Evolutionary conservation across 305 asterid species (phyloP).

Genomic region (Solanum hybrid): DNA sequence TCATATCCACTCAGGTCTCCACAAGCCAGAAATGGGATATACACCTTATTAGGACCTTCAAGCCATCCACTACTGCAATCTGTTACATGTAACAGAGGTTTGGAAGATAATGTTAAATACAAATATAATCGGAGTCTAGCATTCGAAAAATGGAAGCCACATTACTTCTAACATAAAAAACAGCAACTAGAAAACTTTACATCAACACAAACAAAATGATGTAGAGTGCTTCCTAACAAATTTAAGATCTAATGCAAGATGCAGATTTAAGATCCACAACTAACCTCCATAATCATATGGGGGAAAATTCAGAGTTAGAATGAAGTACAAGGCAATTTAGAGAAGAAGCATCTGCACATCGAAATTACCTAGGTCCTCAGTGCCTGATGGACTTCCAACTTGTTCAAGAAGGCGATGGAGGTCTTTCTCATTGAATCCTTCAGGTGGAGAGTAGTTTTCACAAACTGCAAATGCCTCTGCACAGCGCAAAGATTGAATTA

Average conservation of each 20-base stretch:
- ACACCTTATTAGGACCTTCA: slow-evolving; percentile 92
- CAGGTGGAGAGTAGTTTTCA: slow-evolving; percentile 90
- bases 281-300: neutral
- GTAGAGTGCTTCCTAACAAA: neutral
- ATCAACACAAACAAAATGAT: neutral
- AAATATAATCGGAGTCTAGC: neutral
- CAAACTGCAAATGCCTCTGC: slow-evolving; percentile 97
- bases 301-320: neutral
- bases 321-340: neutral
- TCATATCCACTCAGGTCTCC: slow-evolving; percentile 91
- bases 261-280: neutral
- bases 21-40: slow-evolving; percentile 91
- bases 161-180: neutral
- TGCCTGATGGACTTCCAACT: slow-evolving; percentile 93
- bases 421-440: slow-evolving; percentile 82
- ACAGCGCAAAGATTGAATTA: neutral
- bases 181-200: neutral
- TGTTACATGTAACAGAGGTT: slow-evolving; percentile 16
- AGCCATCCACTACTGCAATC: slow-evolving; percentile 98
- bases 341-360: neutral
- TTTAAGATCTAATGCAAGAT: neutral
- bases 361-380: slow-evolving; percentile 61
- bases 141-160: neutral
- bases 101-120: neutral
- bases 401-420: slow-evolving; percentile 80